Base-by-base conservation (phyloP, 2,329 filamentous ascomycete species). In the Ascochyta viciae-villosae region DNA sequence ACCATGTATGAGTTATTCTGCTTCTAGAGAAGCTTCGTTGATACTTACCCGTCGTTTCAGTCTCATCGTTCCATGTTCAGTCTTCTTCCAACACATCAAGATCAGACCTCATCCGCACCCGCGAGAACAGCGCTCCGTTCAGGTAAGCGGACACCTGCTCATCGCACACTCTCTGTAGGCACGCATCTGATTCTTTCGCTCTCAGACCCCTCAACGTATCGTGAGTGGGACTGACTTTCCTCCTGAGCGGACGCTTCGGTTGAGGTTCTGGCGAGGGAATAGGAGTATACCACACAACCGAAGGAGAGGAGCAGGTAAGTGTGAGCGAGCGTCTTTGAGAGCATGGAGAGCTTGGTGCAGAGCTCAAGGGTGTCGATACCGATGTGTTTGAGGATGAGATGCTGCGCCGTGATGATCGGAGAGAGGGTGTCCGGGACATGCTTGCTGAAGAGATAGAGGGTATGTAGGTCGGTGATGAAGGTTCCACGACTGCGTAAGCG, bases 181-280 rank as follows among this genome's bases (percentile, higher is more conserved):
- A 72, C 9, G 68, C 67, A 13, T 76, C 74, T 3, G 68, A 73
- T 31, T 74, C 70, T 50, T 71, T 74, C 6, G 64, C 70, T 49
- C 74, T 53, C 19, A 77, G 46, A 26, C 65, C 64, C 26, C 74
- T 68, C 40, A 77, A 48, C 0, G 64, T 72, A 29, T 72, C 69
- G 31, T 57, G 48, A 6, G 49, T 57, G 4, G 54, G 54, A 8
- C 48, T 52, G 6, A 52, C 44, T 45, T 33, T 57, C 34, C 54
- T 58, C 41, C 64, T 57, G 40, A 68, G 35, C 24, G 60, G 46
- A 40, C 49, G 61, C 35, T 42, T 56, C 19, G 53, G 52, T 7
- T 42, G 52, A 34, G 47, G 58, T 26, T 60, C 57, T 35, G 62
- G 62, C 13, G 57, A 46, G 9, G 46, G 39, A 16, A 55, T 27